Evolutionary conservation across 148 eudicot genomes (phyloP), one percentile per base, ranked within the genome.

Genomic region (Arctostaphylos glauca): DNA sequence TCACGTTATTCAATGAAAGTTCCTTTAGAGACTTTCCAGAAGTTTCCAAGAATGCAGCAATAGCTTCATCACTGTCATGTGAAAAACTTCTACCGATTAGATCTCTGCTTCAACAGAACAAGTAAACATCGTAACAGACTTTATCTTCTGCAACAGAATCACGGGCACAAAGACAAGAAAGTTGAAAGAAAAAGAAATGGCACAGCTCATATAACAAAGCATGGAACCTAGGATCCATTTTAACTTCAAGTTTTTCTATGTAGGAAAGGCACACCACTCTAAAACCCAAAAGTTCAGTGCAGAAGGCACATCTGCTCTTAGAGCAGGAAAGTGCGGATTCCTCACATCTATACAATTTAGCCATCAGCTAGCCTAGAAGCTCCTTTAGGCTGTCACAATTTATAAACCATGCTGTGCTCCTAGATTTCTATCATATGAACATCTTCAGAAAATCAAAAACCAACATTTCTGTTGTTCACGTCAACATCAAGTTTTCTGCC

Each of bases 41-140:
- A 50, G 82, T 25, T 77, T 88, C 88, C 79, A 88, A 60, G 79
- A 86, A 86, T 62, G 88, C 87, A 15, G 89, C 88, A 84, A 88
- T 43, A 74, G 84, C 86, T 84, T 88, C 90, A 76, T 88, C 90
- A 60, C 84, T 82, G 73, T 16, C 73, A 82, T 54, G 48, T 46
- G 55, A 58, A 60, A 47, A 79, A 79, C 72, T 58, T 79, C 8
- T 31, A 9, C 19, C 15, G n/a, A 14, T 66, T 47, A 74, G 77
- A 21, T 74, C 15, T 12, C 77, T 19, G 77, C 52, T 46, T 44
- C n/a, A 72, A 74, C 25, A 47, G 49, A 74, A 74, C 13, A 44
- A 4, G 23, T 13, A 74, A 38, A 41, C 44, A 44, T 10, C 52
- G 9, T n/a, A 46, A 47, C 55, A 74, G 25, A 46, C n/a, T n/a